These are phyloP conservation scores for Penicillium sp. DNA, from an alignment of 2,329 filamentous ascomycete genomes.

Conservation along the genomic window DNA sequence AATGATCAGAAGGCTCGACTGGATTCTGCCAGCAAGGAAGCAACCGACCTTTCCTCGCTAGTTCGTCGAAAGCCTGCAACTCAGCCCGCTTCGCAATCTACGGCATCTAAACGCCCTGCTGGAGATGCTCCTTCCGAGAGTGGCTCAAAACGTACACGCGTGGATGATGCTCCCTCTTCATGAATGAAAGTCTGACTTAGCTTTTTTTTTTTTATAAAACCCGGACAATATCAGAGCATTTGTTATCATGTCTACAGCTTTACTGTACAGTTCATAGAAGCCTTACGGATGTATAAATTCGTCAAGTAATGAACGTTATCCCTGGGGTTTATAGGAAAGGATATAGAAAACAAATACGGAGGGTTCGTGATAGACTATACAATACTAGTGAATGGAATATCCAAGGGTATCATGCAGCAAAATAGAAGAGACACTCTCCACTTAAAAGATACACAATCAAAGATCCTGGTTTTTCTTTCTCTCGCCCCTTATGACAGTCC, in stretches of 20 bases:
- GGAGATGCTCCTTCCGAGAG: conserved; percentile 17
- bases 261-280: neutral
- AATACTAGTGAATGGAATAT: no score
- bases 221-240: neutral
- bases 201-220: neutral
- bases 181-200: neutral
- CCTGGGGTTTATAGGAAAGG: no score
- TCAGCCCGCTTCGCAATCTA: conserved; percentile 12
- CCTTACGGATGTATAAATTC: no score
- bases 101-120: conserved; percentile 31
- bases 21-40: conserved; percentile 55
- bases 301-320: no score
- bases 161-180: conserved; percentile 13
- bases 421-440: neutral
- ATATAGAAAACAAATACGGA: no score
- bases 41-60: conserved; percentile 60
- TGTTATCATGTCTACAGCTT: neutral
- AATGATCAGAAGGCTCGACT: conserved; percentile 55
- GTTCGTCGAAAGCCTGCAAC: conserved; percentile 54
- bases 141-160: conserved; percentile 28
- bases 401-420: neutral
- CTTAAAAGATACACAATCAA: neutral
- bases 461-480: neutral
- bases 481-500: conserved; percentile 15
- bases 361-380: no score